Percentiles rank a stretch among this genome's conserved stretches.
Conservation (phyloP, 1,284 basidiomycete genomes). For the Cryptococcus wingfieldii region DNA sequence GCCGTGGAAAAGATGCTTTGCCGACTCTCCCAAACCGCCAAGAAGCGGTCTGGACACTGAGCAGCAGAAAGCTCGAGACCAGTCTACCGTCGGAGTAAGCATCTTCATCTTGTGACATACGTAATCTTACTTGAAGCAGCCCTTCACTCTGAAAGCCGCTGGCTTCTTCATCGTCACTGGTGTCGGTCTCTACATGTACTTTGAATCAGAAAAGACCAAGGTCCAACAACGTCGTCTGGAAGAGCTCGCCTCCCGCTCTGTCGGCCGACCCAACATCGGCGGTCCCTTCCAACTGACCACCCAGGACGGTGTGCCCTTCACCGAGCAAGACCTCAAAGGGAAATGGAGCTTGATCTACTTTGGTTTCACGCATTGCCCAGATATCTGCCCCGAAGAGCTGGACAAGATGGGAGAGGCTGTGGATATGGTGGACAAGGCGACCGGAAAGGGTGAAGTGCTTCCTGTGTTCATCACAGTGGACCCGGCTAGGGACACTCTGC, state of each 20-base stretch:
- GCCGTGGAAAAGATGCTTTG: constrained; percentile 7
- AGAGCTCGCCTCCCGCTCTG: constrained; percentile 56
- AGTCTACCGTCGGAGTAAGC: constrained; percentile 22
- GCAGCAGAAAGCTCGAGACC: constrained; percentile 14
- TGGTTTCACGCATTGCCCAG: constrained; percentile 95
- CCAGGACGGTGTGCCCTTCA: constrained; percentile 66
- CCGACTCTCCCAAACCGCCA: constrained; percentile 4
- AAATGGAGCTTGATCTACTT: constrained; percentile 89
- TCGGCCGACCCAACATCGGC: constrained; percentile 72
- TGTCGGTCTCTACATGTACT: constrained; percentile 78
- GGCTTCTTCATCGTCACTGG: constrained; percentile 78
- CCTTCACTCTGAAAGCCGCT: constrained; percentile 82
- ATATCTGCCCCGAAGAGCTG: constrained; percentile 97
- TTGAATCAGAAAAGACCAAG: constrained; percentile 77
- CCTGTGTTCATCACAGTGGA: constrained; percentile 96
- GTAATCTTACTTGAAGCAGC: constrained; percentile 51
- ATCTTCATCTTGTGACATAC: neutral
- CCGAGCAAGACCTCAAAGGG: constrained; percentile 76
- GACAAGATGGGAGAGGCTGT: constrained; percentile 92
- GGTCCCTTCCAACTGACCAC: constrained; percentile 75
- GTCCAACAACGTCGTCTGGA: constrained; percentile 69
- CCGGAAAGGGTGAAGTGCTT: constrained; percentile 58
- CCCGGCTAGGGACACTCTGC: constrained; percentile 80
- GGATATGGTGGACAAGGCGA: constrained; percentile 62
- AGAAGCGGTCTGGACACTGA: constrained; percentile 4